Percentiles rank a stretch among this genome's conserved stretches.
phyloP scores from a whole-genome alignment of 768 basidiomycete genomes.

The Leccinum truebloodii region DNA sequence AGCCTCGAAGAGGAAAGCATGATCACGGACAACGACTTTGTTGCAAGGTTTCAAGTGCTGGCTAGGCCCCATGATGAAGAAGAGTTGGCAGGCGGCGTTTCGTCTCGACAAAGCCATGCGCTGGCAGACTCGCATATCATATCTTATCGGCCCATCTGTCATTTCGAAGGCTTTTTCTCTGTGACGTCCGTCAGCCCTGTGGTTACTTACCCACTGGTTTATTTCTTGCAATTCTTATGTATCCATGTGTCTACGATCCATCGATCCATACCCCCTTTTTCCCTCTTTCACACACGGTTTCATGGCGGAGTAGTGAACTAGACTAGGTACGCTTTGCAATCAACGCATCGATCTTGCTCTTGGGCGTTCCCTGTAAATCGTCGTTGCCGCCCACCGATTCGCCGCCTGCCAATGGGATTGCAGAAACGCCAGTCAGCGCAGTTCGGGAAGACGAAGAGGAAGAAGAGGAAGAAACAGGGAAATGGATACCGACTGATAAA shows the following conservation, averaged over 20 bases:
- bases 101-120: no score
- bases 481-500: conserved; percentile 60
- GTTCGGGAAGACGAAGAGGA: background rate
- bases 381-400: conserved; percentile 23
- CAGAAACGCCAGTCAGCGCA: background rate
- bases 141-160: no score
- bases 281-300: background rate
- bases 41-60: background rate
- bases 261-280: background rate
- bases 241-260: background rate
- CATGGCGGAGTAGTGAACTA: background rate
- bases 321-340: conserved; percentile 7
- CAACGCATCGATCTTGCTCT: conserved; percentile 7
- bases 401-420: conserved; percentile 15
- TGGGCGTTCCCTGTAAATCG: conserved; percentile 13
- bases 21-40: background rate
- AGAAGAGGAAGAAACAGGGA: background rate
- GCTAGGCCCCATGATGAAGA: no score
- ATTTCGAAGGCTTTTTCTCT: background rate
- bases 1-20: background rate
- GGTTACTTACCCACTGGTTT: background rate
- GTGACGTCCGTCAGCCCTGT: background rate
- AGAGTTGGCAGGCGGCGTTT: no score
- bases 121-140: no score
- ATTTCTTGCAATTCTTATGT: no score